phyloP scores from a whole-genome alignment of 2,329 filamentous ascomycete species.

The Coniochaeta sp. region DNA sequence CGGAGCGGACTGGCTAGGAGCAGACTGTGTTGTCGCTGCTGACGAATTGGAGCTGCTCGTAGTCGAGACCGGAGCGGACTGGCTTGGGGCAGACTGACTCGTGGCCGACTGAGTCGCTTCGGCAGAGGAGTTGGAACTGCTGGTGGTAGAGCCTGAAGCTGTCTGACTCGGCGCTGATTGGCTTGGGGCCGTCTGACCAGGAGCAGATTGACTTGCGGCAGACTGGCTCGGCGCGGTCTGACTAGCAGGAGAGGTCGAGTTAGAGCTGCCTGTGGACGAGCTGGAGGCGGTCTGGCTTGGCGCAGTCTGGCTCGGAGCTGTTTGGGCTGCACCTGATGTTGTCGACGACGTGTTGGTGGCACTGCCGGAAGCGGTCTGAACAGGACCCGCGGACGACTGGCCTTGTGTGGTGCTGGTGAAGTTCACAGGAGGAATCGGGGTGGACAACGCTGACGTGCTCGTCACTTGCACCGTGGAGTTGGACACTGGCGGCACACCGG shows the following conservation, averaged over 20 bases:
- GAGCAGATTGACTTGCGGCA: neutral
- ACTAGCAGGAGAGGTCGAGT: neutral
- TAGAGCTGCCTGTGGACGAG: neutral
- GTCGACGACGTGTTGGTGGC: neutral
- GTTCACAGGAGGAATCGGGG: neutral
- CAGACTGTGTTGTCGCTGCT: neutral
- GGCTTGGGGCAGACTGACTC: neutral
- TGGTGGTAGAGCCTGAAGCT: neutral
- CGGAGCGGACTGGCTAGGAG: neutral
- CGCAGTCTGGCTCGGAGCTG: slow-evolving; percentile 1
- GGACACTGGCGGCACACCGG: neutral
- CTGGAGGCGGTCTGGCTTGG: neutral
- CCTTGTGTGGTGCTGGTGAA: neutral
- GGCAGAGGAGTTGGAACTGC: neutral
- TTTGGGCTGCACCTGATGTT: neutral
- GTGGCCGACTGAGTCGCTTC: neutral
- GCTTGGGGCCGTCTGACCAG: neutral
- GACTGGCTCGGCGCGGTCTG: neutral
- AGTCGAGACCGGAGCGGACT: neutral
- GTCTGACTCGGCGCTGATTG: neutral
- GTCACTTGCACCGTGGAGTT: neutral
- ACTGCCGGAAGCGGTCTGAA: neutral
- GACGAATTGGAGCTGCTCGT: neutral
- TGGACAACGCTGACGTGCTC: neutral
- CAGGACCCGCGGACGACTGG: neutral